These are phyloP conservation scores for Pinus tabuliformis DNA, from an alignment of 75 land plant species.

Conservation along the genomic window DNA sequence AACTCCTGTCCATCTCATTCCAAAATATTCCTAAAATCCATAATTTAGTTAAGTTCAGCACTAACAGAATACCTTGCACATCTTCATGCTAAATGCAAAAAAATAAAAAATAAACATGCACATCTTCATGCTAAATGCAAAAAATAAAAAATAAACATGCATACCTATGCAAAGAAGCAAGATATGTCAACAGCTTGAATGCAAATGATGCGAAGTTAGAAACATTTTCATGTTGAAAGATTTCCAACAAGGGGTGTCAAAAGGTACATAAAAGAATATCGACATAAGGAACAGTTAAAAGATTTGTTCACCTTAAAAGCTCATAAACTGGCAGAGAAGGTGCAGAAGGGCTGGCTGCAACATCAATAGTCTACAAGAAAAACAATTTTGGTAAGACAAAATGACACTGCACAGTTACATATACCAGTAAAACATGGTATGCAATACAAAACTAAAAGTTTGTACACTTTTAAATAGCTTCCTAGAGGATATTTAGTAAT, in stretches of 20 bases:
- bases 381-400: background rate
- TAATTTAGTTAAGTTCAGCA: no score
- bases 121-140: no score
- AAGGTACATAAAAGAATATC: background rate
- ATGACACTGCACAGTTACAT: background rate
- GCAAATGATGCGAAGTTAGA: background rate
- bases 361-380: conserved; percentile 67
- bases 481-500: background rate
- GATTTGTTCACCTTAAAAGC: conserved; percentile 60
- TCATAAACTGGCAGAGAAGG: conserved; percentile 51
- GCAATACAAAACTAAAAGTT: background rate
- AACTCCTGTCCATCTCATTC: no score
- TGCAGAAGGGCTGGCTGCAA: conserved; percentile 68
- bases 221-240: background rate
- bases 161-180: no score
- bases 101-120: no score
- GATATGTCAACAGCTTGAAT: no score
- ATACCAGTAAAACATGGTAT: background rate
- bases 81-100: no score
- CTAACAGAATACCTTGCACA: no score
- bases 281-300: background rate
- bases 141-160: no score
- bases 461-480: background rate
- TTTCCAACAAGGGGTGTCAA: background rate
- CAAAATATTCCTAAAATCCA: no score